These are phyloP conservation scores for Kluyveromyces siamensis DNA, from an alignment of 805 yeast species.

Conservation along the genomic window DNA sequence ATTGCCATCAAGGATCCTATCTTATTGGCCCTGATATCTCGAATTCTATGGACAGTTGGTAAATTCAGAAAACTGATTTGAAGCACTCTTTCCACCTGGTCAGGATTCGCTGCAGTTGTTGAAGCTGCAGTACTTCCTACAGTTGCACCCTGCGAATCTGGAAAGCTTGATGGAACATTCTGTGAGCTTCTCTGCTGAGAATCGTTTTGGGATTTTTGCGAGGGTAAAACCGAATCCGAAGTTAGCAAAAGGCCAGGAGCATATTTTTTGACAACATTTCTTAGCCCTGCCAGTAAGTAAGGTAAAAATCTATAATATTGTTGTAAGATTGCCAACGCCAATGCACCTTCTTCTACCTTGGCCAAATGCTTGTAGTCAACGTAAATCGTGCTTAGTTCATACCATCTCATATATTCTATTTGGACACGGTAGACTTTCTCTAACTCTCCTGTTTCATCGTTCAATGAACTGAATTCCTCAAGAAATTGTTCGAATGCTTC, in stretches of 20 bases:
- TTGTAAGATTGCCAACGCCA: slow-evolving; percentile 81
- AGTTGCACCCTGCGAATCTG: slow-evolving; percentile 20
- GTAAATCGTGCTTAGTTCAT: slow-evolving; percentile 69
- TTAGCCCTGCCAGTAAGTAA: slow-evolving; percentile 65
- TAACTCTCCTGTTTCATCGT: slow-evolving; percentile 20
- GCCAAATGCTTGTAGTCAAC: slow-evolving; percentile 77
- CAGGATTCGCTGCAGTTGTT: slow-evolving; percentile 38
- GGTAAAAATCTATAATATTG: slow-evolving; percentile 93
- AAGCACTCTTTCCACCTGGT: slow-evolving; percentile 61
- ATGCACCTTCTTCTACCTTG: slow-evolving; percentile 70
- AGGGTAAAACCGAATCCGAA: slow-evolving; percentile 26
- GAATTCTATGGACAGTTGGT: slow-evolving; percentile 72
- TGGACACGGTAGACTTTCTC: slow-evolving; percentile 69
- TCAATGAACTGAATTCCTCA: slow-evolving; percentile 47
- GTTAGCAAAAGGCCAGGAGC: slow-evolving; percentile 63
- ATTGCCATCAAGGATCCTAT: slow-evolving; percentile 79
- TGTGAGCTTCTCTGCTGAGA: slow-evolving; percentile 12
- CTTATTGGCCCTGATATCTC: slow-evolving; percentile 84
- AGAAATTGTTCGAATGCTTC: slow-evolving; percentile 84
- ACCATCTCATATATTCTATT: slow-evolving; percentile 68
- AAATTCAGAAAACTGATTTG: slow-evolving; percentile 84
- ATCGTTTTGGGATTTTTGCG: slow-evolving; percentile 27
- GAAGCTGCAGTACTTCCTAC: slow-evolving; percentile 29
- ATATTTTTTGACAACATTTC: slow-evolving; percentile 59
- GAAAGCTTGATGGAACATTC: slow-evolving; percentile 6